Evolutionary conservation across 345 rosid species (phyloP).

Genomic region (Salix caprea): DNA sequence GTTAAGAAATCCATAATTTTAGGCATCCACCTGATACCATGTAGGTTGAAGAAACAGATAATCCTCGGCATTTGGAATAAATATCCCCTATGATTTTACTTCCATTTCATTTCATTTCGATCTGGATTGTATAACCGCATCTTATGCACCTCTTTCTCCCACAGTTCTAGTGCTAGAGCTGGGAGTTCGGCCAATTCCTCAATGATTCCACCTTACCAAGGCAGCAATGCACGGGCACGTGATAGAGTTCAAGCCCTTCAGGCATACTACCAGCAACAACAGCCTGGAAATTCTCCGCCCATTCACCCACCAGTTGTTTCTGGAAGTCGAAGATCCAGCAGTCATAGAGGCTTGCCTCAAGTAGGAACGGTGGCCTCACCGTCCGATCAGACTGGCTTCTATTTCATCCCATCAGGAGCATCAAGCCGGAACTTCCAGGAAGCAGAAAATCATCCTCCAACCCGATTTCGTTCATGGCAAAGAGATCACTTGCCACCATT

Average conservation of each 20-base stretch:
- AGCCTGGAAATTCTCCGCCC: constrained; percentile 42
- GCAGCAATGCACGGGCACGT: constrained; percentile 81
- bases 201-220: constrained; percentile 72
- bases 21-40: background rate
- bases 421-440: constrained; percentile 53
- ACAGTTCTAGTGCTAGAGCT: constrained; percentile 60
- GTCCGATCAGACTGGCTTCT: constrained; percentile 65
- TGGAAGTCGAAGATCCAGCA: constrained; percentile 47
- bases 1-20: background rate
- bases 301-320: constrained; percentile 52
- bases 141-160: constrained; percentile 6
- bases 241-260: constrained; percentile 91
- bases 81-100: background rate
- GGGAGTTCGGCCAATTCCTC: constrained; percentile 68
- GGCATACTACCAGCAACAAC: constrained; percentile 86
- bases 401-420: constrained; percentile 52
- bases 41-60: background rate
- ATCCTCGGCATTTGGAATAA: background rate
- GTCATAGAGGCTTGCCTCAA: constrained; percentile 52
- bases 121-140: background rate
- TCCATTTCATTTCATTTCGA: background rate
- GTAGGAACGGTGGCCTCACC: constrained; percentile 58
- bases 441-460: constrained; percentile 12
- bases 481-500: constrained; percentile 49
- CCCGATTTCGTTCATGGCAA: constrained; percentile 19